phyloP scores from a whole-genome alignment of 1,284 basidiomycete genomes.

The Ustilago sp. region DNA sequence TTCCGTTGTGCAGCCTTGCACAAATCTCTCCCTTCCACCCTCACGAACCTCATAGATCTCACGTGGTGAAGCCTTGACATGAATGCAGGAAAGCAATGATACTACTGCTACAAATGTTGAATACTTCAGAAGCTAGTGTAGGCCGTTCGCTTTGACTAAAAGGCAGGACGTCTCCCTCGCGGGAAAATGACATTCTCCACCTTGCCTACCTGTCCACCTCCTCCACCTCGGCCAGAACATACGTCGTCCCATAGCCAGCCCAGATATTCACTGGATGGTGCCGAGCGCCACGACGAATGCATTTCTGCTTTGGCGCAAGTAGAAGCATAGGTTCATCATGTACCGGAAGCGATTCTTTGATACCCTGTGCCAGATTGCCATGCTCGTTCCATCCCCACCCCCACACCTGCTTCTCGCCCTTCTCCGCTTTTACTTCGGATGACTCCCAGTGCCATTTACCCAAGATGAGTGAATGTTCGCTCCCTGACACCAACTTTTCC shows the following conservation, averaged over 20 bases:
- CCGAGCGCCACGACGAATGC: background rate
- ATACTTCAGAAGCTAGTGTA: no score
- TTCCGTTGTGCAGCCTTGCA: background rate
- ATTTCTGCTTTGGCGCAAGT: background rate
- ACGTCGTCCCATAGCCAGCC: conserved; percentile 53
- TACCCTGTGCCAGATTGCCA: conserved; percentile 53
- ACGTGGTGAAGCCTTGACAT: background rate
- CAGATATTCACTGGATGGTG: conserved; percentile 32
- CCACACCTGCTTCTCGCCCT: conserved; percentile 24
- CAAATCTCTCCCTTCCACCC: background rate
- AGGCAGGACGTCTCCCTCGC: no score
- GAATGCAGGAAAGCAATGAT: background rate
- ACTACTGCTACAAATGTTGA: no score
- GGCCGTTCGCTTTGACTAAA: no score
- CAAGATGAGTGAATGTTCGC: conserved; percentile 52
- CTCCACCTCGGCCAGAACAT: conserved; percentile 29
- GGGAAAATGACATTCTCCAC: no score
- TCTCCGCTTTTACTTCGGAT: background rate
- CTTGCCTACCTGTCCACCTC: no score
- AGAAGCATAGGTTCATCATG: conserved; percentile 19
- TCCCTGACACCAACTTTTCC: conserved; percentile 45
- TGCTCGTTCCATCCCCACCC: conserved; percentile 58
- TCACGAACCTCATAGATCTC: no score
- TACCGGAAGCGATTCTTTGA: conserved; percentile 36
- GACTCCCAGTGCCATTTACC: background rate